Conservation (phyloP, 1,284 basidiomycete genomes). For the Trichosporon ovoides region DNA sequence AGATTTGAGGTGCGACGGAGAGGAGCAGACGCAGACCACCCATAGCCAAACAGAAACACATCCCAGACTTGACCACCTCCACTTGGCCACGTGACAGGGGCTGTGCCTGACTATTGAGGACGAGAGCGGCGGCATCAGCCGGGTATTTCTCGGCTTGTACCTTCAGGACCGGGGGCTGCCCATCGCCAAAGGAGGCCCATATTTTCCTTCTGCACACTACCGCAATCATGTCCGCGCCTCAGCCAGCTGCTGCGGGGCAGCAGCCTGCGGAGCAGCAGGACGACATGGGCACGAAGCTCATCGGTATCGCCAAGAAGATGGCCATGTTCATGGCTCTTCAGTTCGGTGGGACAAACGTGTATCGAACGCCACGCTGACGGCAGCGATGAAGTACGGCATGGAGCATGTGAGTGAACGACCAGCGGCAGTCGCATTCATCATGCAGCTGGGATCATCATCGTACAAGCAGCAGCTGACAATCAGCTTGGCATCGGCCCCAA, state of each 20-base stretch:
- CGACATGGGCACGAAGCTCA: constrained; percentile 18
- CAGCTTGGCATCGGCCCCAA: neutral
- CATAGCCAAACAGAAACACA: neutral
- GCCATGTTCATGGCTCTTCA: constrained; percentile 37
- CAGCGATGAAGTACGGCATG: constrained; percentile 43
- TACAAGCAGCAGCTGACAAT: too few species aligned
- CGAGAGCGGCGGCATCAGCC: constrained; percentile 5
- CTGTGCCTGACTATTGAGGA: constrained; percentile 1
- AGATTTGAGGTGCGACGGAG: neutral
- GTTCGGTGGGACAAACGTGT: constrained; percentile 27
- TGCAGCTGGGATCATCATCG: too few species aligned
- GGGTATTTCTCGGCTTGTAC: neutral
- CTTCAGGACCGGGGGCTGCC: neutral
- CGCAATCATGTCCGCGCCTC: constrained; percentile 9
- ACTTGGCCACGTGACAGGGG: neutral
- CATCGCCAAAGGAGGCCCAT: neutral
- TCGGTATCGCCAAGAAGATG: constrained; percentile 23
- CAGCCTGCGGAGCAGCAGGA: constrained; percentile 16
- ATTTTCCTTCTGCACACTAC: neutral
- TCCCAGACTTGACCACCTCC: neutral
- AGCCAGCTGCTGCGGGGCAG: constrained; percentile 14
- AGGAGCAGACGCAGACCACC: neutral
- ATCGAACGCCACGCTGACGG: constrained; percentile 1
- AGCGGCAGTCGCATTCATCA: too few species aligned
- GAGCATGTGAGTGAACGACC: constrained; percentile 27